phyloP scores from a whole-genome alignment of 2,329 filamentous ascomycete species.

The Hypoxylon sp. region DNA sequence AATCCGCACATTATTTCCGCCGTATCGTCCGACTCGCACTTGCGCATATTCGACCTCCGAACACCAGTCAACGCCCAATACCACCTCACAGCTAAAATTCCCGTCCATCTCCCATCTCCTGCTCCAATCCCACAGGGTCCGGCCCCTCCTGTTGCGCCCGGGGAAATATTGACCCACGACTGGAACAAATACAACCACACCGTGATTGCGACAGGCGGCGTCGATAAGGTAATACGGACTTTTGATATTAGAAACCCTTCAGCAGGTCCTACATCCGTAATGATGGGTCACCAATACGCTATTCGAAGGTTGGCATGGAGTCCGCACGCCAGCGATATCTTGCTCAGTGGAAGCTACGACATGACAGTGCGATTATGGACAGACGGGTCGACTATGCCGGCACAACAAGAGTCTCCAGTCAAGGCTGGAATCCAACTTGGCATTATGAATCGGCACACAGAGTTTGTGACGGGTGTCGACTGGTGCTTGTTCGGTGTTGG shows the following conservation, averaged over 20 bases:
- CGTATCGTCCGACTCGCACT: conserved; percentile 88
- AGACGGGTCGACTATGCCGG: conserved; percentile 71
- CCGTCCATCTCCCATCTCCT: conserved; percentile 80
- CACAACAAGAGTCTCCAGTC: conserved; percentile 54
- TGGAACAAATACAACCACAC: conserved; percentile 98
- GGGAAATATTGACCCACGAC: conserved; percentile 93
- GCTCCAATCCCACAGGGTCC: conserved; percentile 56
- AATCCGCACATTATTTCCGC: conserved; percentile 88
- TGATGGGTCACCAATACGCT: conserved; percentile 92
- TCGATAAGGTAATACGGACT: conserved; percentile 87
- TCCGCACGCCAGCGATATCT: conserved; percentile 89
- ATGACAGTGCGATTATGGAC: conserved; percentile 98
- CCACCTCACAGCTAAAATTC: conserved; percentile 85
- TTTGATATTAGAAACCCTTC: conserved; percentile 88
- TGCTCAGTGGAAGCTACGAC: conserved; percentile 94
- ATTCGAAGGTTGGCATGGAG: conserved; percentile 90
- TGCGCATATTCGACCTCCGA: conserved; percentile 92
- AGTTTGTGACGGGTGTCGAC: conserved; percentile 96
- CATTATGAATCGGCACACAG: conserved; percentile 91
- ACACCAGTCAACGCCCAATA: conserved; percentile 89
- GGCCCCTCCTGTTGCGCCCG: conserved; percentile 68
- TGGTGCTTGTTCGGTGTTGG: conserved; percentile 98
- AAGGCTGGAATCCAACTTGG: conserved; percentile 80
- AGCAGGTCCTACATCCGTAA: conserved; percentile 78
- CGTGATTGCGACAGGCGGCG: conserved; percentile 88